Base-by-base conservation (phyloP, 768 basidiomycete species). In the Calocera cornea region DNA sequence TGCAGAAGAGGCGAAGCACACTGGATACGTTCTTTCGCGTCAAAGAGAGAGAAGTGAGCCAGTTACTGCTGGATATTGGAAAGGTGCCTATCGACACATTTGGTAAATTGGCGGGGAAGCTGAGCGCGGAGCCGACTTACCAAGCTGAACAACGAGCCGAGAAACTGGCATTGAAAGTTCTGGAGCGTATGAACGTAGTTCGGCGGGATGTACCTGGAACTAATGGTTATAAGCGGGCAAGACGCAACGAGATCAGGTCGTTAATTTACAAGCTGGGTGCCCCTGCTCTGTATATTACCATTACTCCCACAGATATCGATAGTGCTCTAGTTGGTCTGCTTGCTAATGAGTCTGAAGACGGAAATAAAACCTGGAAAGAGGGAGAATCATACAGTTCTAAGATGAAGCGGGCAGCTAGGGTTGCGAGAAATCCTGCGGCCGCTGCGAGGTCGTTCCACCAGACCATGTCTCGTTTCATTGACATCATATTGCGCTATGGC, bases 231-330 rank as follows among this genome's bases (percentile, higher is more conserved):
- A 70, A 73, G 38, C 24, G 75, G 0, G 34, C 40, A 0, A 76
- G 77, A 71, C 63, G 77, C 0, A 81, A 81, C 74, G 76, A 81
- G 68, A 80, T 81, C 19, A 49, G 74, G 2, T 73, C 65, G 0
- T 36, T 80, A 19, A 79, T 77, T 41, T 72, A 74, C 5, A 69
- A 73, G 0, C 68, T 75, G 24, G 80, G 81, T 0, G 10, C 79
- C 0, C 80, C 80, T 1, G 76, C 70, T 27, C 79, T 82, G 31
- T 83, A 74, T 68, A 67, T 83, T 1, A 83, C 81, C 0, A 75
- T 81, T 2, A 82, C 82, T 73, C 81, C 81, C n/a, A 75, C 76
- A 16, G 79, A 80, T 67, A 70, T 79, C 0, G 75, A 79, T 40
- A 79, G 78, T 70, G 80, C 80, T 0, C 1, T 83, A 1, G 74